Evolutionary conservation across 768 basidiomycete species (phyloP).

Genomic region (Lactarius akahatsu): DNA sequence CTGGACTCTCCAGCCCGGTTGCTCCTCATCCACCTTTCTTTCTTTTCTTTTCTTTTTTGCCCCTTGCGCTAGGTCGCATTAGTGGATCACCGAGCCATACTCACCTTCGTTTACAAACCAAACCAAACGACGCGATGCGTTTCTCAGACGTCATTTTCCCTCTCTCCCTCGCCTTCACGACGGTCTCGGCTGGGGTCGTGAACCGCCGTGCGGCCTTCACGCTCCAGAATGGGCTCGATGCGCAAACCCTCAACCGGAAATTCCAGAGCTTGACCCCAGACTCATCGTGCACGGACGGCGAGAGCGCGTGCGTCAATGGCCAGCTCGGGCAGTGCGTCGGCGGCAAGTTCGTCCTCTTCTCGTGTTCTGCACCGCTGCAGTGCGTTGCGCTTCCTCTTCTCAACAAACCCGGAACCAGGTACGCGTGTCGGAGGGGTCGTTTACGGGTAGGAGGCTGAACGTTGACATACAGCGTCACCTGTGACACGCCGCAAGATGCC

Average conservation of each 20-base stretch:
- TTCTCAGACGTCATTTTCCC: constrained; percentile 12
- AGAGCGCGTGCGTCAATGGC: constrained; percentile 25
- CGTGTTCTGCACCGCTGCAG: constrained; percentile 24
- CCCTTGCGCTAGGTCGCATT: constrained; percentile 24
- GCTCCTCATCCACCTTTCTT: neutral
- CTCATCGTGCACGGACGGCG: constrained; percentile 40
- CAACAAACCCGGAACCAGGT: constrained; percentile 36
- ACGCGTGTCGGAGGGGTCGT: neutral
- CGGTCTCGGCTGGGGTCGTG: constrained; percentile 22
- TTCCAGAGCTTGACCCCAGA: constrained; percentile 30
- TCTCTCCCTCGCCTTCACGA: constrained; percentile 9
- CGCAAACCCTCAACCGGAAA: constrained; percentile 31
- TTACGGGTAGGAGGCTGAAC: neutral
- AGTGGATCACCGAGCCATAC: neutral
- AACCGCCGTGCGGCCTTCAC: constrained; percentile 29
- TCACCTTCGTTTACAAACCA: neutral
- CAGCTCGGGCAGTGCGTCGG: constrained; percentile 31
- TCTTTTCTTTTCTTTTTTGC: neutral
- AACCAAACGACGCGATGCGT: constrained; percentile 12
- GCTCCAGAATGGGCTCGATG: constrained; percentile 31
- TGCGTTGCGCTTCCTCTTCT: constrained; percentile 36
- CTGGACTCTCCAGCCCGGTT: constrained; percentile 6
- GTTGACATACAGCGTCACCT: constrained; percentile 31
- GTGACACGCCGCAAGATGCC: constrained; percentile 27
- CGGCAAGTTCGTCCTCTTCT: constrained; percentile 26